Percentiles rank a stretch among this genome's conserved stretches.
Conservation (phyloP, 805 yeast species). For the Barnettozyma sucrosica region DNA sequence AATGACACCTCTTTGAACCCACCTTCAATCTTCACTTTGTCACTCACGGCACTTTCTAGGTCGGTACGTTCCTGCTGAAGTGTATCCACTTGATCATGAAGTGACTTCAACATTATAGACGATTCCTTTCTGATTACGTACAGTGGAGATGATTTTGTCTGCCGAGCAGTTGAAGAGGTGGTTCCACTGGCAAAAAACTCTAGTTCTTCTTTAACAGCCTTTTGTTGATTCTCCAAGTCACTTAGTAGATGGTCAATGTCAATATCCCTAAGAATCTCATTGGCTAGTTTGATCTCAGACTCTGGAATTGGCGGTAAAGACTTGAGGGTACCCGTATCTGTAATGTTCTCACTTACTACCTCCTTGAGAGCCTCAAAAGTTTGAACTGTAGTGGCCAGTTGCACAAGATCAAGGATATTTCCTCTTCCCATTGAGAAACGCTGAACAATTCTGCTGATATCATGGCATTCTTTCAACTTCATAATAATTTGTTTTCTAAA, state of each 20-base stretch:
- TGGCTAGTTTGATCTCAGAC: constrained; percentile 37
- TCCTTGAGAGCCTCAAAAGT: constrained; percentile 28
- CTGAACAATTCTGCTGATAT: constrained; percentile 56
- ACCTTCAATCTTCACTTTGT: constrained; percentile 18
- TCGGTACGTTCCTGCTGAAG: background rate
- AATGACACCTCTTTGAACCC: constrained; percentile 30
- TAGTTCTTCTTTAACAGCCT: constrained; percentile 2
- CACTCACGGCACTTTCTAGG: background rate
- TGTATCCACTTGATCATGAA: constrained; percentile 25
- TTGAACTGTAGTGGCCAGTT: constrained; percentile 37
- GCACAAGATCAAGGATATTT: constrained; percentile 38
- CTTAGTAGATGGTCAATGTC: constrained; percentile 31
- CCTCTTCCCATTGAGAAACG: constrained; percentile 46
- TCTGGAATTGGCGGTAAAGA: constrained; percentile 25
- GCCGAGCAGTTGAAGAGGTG: too few relatives aligned
- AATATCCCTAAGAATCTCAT: constrained; percentile 36
- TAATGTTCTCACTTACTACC: constrained; percentile 18
- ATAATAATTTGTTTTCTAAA: constrained; percentile 29
- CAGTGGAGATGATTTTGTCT: background rate
- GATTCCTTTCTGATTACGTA: constrained; percentile 12
- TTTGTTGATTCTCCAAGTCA: constrained; percentile 5
- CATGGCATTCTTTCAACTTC: constrained; percentile 43
- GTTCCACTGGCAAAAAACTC: background rate
- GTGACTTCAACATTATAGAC: constrained; percentile 5
- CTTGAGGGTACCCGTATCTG: constrained; percentile 25